Evolutionary conservation across 306 rosid species (phyloP), one percentile per base, ranked within the genome.

Genomic region (Bauhinia variegata): DNA sequence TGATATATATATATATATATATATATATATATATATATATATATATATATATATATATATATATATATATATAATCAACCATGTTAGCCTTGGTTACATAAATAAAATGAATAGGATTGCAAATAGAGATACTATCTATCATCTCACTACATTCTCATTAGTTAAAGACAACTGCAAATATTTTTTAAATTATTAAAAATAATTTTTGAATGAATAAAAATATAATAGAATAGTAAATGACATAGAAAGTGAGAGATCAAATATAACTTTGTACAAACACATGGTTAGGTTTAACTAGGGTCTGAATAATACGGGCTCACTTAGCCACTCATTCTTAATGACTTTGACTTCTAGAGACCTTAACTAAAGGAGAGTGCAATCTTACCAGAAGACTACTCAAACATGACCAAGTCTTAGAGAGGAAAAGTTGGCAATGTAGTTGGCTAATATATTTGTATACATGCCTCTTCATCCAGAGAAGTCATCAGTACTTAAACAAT

Each of bases 271-370:
- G 28, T 23, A 23, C 2, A 23, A 23, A 23, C 28, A 15, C 69
- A 47, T 64, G 47, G 11, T 28, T 8, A 15, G 13, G 9, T 6
- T 23, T 67, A 46, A 69, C 9, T 68, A 10, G 18, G 18, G 31
- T 17, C 18, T 19, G 9, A 36, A 46, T 43, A 51, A 56, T 36
- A 36, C 2, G 41, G 41, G 1, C 41, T 36, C 9, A 36, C 1
- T 39, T n/a, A 13, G n/a, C 23, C 17, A 11, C 15, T 52, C 53
- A 34, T 11, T 14, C 31, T 62, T 61, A 32, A 62, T 62, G 62
- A 62, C 31, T 52, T 72, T 71, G 67, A 47, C 54, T 32, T 51
- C 48, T 52, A 1, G 37, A 11, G 67, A 60, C 61, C 75, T 31
- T 62, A 42, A 43, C 53, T 30, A 10, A 51, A 71, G 68, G 54